Base-by-base conservation (phyloP, 1,284 basidiomycete genomes). In the Apiotrichum brassicae region DNA sequence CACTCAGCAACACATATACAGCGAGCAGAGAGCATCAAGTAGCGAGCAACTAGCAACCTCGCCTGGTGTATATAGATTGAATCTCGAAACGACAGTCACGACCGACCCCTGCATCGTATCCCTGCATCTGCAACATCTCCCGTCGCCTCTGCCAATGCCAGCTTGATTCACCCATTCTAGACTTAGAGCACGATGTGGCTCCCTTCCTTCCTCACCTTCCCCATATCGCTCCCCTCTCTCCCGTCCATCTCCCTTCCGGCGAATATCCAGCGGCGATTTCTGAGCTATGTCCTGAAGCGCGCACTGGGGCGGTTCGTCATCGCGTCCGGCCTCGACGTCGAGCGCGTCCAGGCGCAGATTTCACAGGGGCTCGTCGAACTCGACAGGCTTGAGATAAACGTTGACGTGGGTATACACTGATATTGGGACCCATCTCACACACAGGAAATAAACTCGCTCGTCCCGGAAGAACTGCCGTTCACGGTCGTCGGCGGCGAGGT, bases 321-420 rank as follows among this genome's bases (percentile, higher is more conserved):
- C 63, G 86, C 86, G 22, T 89, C 88, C 12, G 88, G 92, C 62
- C 80, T 97, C 51, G 87, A 95, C 71, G 77, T 82, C 43, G 81
- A 85, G 50, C 83, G 91, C 70, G 85, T 97, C 63, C 90, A 95
- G 63, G 87, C 90, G 22, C 90, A 94, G 70, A 85, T 97, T 60
- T 85, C 87, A 8, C 86, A 84, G 39, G 93, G 93, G 14, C 84
- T 81, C 64, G 82, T 97, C 14, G 87, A 92, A 71, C 79, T 97
- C 25, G 84, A 84, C 56, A 82, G 89, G 59, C 76, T 97, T 39
- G 82, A 90, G 68, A 74, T 97, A 36, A 82, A 92, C 66, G 77
- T 79, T 40, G 76, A 82, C 63, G 91, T 86, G 62, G 70, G 83
- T 26, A 14, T 24, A 16, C 26, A 9, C 18, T 44, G 30, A 16